These are phyloP conservation scores for Citrus medica DNA, from an alignment of 345 rosid species.

Conservation along the genomic window DNA sequence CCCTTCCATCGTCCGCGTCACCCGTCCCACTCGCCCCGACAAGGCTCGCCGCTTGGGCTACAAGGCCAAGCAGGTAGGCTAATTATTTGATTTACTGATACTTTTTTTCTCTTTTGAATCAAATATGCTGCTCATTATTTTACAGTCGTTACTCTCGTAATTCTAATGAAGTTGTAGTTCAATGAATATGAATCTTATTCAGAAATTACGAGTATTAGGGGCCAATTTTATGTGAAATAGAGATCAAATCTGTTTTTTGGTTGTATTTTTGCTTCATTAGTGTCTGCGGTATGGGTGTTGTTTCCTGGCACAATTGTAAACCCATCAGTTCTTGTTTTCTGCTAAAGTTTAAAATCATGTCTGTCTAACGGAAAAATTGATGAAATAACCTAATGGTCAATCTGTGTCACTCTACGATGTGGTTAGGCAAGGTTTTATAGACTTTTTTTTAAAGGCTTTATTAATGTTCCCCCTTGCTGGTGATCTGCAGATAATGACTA, in stretches of 20 bases:
- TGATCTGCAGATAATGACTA: not conserved
- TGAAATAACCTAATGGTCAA: not conserved
- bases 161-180: not conserved
- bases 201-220: not conserved
- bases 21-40: constrained; percentile 94
- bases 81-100: not conserved
- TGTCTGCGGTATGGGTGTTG: not conserved
- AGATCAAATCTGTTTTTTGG: not conserved
- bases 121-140: no score
- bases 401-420: not conserved
- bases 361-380: no score
- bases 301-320: not conserved
- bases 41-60: constrained; percentile 93
- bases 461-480: not conserved
- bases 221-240: not conserved
- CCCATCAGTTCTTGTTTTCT: not conserved
- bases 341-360: not conserved
- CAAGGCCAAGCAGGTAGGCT: constrained; percentile 99
- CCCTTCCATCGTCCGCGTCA: constrained; percentile 92
- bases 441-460: not conserved
- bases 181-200: not conserved
- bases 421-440: not conserved
- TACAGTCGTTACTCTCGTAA: no score
- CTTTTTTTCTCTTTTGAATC: not conserved
- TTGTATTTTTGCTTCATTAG: not conserved